Evolutionary conservation across 768 basidiomycete genomes (phyloP), one percentile per base, ranked within the genome.

Genomic region (Lentinula sp.): DNA sequence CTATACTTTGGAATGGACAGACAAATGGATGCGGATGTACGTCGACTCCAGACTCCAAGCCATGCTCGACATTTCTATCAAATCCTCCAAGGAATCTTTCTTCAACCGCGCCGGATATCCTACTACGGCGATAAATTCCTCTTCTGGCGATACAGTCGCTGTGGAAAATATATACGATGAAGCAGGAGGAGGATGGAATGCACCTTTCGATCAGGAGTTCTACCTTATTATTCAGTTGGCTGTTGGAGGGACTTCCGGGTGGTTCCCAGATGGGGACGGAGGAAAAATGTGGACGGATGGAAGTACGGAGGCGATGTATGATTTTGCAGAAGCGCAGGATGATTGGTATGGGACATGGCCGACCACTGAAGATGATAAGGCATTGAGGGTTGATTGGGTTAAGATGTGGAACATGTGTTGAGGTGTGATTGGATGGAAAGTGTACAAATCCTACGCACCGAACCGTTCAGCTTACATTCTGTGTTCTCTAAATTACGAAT

Each of bases 151-250:
- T 39, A 52, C 50, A 8, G 49, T 51, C 18, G 80, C 84, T 60
- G 77, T 89, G 2, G 58, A 76, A 63, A 82, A 95, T 68, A 89
- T 90, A 32, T 94, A 88, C 85, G 65, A 52, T 3, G 15, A 50
- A 42, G 39, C 63, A n/a, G 75, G 74, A 15, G 76, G 78, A 15
- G 76, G 78, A 3, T 82, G 83, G 55, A 80, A 83, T 8, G 88
- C 91, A 11, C 93, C 93, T n/a, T 95, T 93, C 69, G 92, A 95
- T 74, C 84, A 91, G 67, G 86, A 81, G 2, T 95, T 96, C 71
- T 94, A 91, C 76, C 71, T 95, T 18, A 81, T 89, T 53, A 76
- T 95, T 59, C 77, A 88, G 65, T 74, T 95, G 9, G 89, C 87
- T 0, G 91, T 79, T 0, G 93, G 93, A 0, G 92, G 91, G 0